Evolutionary conservation across 306 rosid genomes (phyloP), one percentile per base, ranked within the genome.

Genomic region (Astragalus glycyphyllos): DNA sequence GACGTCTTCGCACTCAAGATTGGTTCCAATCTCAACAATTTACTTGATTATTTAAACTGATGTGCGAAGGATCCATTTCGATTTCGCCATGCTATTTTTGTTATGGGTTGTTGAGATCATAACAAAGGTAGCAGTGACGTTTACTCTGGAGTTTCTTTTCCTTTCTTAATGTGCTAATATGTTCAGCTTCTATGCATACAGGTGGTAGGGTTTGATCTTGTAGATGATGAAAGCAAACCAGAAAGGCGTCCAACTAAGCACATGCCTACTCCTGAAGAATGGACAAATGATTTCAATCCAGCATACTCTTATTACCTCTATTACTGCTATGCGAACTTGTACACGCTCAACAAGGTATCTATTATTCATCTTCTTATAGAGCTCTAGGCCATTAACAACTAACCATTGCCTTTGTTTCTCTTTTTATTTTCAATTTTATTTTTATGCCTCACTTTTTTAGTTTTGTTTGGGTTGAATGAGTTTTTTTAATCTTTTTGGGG

Each of bases 201-300:
- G 97, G 94, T 87, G 77, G 94, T 92, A 78, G 96, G 97, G 58
- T 89, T 89, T 76, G 96, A 92, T 47, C 56, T 92, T 73, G 97
- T 89, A 48, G 94, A 92, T 50, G 97, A 92, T 76, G 97, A 92
- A 75, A 89, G 97, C 74, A 89, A 83, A 81, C 97, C 92, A 49
- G 97, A 92, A 84, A 87, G 96, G 73, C 90, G 85, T n/a, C 96
- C 97, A 20, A 89, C 90, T 56, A 92, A 92, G 87, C 97, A 92
- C 86, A 89, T 92, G 96, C 97, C 87, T 59, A 81, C 90, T 29
- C 96, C 96, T 62, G 82, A 86, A 50, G 85, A 89, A 80, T 89
- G 94, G 97, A 89, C 89, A 2, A 89, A 92, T 81, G 90, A 77
- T 50, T 92, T 89, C 62, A 92, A 92, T 80, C 97, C 94, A 50